A percentile compares a stretch with the other conserved stretches of the same genome.
These are phyloP conservation scores for Pisolithus tinctorius DNA, from an alignment of 768 basidiomycete species.

Conservation along the genomic window DNA sequence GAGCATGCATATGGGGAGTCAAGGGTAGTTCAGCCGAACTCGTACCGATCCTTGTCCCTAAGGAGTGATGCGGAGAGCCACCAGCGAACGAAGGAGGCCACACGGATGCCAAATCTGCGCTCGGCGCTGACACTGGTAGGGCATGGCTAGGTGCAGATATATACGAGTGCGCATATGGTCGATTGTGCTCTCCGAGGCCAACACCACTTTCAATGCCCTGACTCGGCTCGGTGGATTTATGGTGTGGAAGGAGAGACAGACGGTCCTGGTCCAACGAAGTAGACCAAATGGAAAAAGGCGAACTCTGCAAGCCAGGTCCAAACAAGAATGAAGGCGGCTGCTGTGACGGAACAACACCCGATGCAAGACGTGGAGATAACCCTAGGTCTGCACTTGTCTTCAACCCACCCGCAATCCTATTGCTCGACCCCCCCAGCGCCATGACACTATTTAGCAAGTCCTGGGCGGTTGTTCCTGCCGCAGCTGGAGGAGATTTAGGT, in stretches of 20 bases:
- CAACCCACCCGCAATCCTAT: too few species aligned
- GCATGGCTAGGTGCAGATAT: not conserved
- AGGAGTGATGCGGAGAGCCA: not conserved
- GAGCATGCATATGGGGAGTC: not conserved
- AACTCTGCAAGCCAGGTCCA: conserved; percentile 39
- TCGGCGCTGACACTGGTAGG: conserved; percentile 2
- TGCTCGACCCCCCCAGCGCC: not conserved
- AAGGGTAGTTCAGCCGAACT: not conserved
- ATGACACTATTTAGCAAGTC: conserved; percentile 51
- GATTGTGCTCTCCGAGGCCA: not conserved
- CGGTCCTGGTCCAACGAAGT: conserved; percentile 44
- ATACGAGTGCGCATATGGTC: not conserved
- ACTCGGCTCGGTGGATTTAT: not conserved
- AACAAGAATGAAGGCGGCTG: conserved; percentile 40
- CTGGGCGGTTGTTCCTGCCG: conserved; percentile 49
- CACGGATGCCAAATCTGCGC: conserved; percentile 3
- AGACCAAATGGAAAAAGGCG: conserved; percentile 64
- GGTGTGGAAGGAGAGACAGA: not conserved
- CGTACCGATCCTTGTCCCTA: not conserved
- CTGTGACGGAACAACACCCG: conserved; percentile 27
- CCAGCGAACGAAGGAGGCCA: conserved; percentile 24
- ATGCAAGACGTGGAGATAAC: conserved; percentile 9
- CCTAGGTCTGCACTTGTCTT: conserved; percentile 6
- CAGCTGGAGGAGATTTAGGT: conserved; percentile 17
- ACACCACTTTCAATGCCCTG: not conserved